Evolutionary conservation across 2,329 filamentous ascomycete species (phyloP).

Genomic region (Fusarium udum): DNA sequence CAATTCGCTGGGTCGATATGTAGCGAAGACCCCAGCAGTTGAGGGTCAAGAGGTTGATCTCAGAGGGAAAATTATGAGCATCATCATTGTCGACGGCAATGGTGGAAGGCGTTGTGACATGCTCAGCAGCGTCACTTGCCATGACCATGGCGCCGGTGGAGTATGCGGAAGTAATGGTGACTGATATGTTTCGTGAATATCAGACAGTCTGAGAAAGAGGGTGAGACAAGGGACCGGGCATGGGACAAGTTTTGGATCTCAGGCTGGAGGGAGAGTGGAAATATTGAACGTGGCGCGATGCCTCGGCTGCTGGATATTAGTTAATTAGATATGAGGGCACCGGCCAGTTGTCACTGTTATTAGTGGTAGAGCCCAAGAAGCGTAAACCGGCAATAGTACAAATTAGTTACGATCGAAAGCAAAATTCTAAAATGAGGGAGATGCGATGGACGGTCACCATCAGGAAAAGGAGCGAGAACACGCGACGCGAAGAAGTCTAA

Average conservation of each 20-base stretch:
- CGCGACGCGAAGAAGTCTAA: conserved; percentile 11
- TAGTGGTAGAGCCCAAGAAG: conserved; percentile 26
- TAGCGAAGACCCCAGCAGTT: conserved; percentile 98
- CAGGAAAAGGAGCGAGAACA: conserved; percentile 8
- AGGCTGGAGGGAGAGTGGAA: background rate
- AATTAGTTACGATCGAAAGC: background rate
- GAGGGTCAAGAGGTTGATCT: conserved; percentile 83
- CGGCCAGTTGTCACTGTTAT: conserved; percentile 1
- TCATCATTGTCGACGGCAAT: conserved; percentile 34
- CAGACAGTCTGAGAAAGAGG: background rate
- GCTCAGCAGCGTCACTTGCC: conserved; percentile 29
- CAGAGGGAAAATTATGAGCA: conserved; percentile 54
- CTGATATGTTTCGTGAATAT: background rate
- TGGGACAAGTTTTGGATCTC: background rate
- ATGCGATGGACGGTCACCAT: background rate
- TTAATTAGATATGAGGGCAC: conserved; percentile 30
- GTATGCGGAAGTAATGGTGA: conserved; percentile 25
- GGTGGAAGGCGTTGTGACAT: conserved; percentile 35
- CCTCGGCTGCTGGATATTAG: conserved; percentile 32
- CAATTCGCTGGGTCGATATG: conserved; percentile 79
- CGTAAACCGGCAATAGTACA: background rate
- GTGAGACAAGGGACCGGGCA: background rate
- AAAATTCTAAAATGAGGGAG: background rate
- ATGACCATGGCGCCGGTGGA: conserved; percentile 33
- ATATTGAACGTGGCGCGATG: conserved; percentile 9